phyloP scores from a whole-genome alignment of 495 filamentous ascomycete species.

The Daldinia grandis region DNA sequence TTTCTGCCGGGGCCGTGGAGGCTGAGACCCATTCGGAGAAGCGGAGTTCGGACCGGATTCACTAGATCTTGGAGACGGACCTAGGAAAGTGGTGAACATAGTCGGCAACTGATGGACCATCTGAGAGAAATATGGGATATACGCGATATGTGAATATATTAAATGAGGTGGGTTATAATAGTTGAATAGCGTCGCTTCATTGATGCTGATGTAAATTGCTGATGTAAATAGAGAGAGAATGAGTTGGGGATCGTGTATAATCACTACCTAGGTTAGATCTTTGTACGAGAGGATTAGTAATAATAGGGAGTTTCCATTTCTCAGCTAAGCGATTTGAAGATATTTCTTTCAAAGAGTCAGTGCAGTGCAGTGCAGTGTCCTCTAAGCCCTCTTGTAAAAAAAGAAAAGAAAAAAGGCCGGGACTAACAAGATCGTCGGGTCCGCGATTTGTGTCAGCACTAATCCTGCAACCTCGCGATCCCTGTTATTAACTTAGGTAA shows the following conservation, averaged over 20 bases:
- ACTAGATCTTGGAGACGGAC: conserved; percentile 9
- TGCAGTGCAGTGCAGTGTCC: neutral
- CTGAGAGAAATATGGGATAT: neutral
- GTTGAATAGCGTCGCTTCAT: neutral
- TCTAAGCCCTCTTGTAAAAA: neutral
- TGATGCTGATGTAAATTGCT: neutral
- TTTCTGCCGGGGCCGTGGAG: conserved; percentile 25
- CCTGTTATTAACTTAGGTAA: neutral
- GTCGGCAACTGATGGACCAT: neutral
- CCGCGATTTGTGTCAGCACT: conserved; percentile 1
- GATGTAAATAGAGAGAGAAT: too few relatives aligned
- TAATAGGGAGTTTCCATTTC: neutral
- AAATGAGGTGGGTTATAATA: neutral
- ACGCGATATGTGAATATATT: neutral
- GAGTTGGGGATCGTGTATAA: neutral
- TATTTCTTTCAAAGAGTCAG: neutral
- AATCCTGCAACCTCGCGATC: neutral
- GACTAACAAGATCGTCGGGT: neutral
- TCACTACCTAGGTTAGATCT: neutral
- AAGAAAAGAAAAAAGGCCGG: neutral
- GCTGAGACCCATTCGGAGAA: conserved; percentile 12
- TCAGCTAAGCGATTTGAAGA: neutral
- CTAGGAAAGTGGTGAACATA: conserved; percentile 23
- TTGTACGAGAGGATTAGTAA: neutral
- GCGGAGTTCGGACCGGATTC: conserved; percentile 14